phyloP scores from a whole-genome alignment of 202 grass and related monocot genomes.

The Alloteropsis angusta region DNA sequence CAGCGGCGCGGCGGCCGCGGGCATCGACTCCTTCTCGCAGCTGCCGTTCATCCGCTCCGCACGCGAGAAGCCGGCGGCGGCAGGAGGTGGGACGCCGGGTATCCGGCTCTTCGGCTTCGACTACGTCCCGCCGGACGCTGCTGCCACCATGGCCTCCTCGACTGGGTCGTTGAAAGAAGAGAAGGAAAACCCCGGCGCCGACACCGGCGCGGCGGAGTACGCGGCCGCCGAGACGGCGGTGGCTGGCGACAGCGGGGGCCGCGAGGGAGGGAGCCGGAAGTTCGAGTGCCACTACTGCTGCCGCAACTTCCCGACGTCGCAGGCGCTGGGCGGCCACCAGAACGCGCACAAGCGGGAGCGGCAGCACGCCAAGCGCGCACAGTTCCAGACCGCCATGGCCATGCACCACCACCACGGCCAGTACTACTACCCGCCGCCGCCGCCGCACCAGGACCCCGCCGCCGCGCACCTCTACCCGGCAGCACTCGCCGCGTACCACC shows the following conservation, averaged over 20 bases:
- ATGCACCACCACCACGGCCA: constrained; percentile 39
- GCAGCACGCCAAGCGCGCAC: constrained; percentile 51
- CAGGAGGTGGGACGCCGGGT: not conserved
- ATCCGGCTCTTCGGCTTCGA: constrained; percentile 67
- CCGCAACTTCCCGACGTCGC: constrained; percentile 71
- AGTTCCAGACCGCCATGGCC: constrained; percentile 55
- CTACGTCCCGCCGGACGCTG: constrained; percentile 30
- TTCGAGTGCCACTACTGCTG: constrained; percentile 73
- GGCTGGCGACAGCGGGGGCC: not conserved
- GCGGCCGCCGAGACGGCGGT: not conserved
- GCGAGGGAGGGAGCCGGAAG: constrained; percentile 21
- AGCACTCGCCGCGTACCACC: constrained; percentile 31
- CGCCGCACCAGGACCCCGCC: not conserved
- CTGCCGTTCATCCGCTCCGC: constrained; percentile 36
- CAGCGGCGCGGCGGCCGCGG: not conserved
- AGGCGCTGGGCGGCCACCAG: constrained; percentile 71
- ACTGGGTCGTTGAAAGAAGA: not conserved
- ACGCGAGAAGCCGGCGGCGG: not conserved
- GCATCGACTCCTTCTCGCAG: constrained; percentile 62
- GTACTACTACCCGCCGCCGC: constrained; percentile 19
- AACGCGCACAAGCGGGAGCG: constrained; percentile 78
- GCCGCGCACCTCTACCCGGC: constrained; percentile 20
- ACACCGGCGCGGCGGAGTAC: not conserved
- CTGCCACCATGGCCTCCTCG: not conserved
- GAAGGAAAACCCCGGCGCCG: not conserved